phyloP scores from a whole-genome alignment of 306 rosid genomes.

The Pterocarpus santalinus region DNA sequence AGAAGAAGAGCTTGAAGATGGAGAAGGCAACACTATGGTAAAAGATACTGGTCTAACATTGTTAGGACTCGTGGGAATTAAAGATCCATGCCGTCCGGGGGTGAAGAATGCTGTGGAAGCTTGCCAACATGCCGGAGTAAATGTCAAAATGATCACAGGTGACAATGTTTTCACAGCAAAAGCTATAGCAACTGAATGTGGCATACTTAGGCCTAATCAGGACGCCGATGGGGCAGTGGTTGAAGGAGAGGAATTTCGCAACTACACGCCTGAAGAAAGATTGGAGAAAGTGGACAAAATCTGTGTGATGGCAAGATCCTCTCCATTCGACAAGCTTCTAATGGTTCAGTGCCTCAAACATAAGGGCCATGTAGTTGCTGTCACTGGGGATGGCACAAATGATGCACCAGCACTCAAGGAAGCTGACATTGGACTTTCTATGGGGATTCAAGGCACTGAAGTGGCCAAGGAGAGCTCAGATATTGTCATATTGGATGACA shows the following conservation, averaged over 20 bases:
- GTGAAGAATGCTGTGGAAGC: slow-evolving; percentile 44
- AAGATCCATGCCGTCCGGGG: slow-evolving; percentile 51
- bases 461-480: slow-evolving; percentile 57
- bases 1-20: slow-evolving; percentile 26
- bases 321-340: slow-evolving; percentile 54
- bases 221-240: slow-evolving; percentile 34
- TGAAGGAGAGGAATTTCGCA: slow-evolving; percentile 53
- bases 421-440: slow-evolving; percentile 56
- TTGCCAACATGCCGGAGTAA: slow-evolving; percentile 50
- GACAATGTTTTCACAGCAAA: slow-evolving; percentile 55
- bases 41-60: slow-evolving; percentile 43
- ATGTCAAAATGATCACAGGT: slow-evolving; percentile 53
- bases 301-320: slow-evolving; percentile 55
- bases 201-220: slow-evolving; percentile 40
- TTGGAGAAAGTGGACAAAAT: slow-evolving; percentile 49
- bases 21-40: neutral
- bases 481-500: slow-evolving; percentile 51
- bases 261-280: slow-evolving; percentile 47
- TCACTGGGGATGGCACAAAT: slow-evolving; percentile 52
- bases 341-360: slow-evolving; percentile 53
- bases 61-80: slow-evolving; percentile 49
- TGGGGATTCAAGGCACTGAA: slow-evolving; percentile 57
- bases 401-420: slow-evolving; percentile 56
- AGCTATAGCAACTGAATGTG: slow-evolving; percentile 54
- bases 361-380: slow-evolving; percentile 54